A percentile compares a stretch with the other conserved stretches of the same genome.
These are phyloP conservation scores for Neofusicoccum laricinum DNA, from an alignment of 2,329 filamentous ascomycete genomes.

Conservation along the genomic window DNA sequence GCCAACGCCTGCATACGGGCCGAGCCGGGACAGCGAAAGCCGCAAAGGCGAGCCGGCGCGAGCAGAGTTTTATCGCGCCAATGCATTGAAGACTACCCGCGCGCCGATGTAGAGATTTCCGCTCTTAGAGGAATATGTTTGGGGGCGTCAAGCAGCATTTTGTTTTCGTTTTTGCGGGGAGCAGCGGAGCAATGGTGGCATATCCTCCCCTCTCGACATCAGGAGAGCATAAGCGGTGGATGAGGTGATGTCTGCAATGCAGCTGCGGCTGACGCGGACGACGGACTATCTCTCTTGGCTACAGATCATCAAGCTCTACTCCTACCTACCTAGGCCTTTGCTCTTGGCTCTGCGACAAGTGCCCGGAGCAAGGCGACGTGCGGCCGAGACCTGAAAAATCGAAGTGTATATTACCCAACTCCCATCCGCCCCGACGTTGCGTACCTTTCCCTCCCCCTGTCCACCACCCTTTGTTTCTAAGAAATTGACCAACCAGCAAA, in stretches of 20 bases:
- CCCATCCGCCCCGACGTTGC: background rate
- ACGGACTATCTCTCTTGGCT: background rate
- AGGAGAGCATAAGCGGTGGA: background rate
- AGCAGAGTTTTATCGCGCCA: background rate
- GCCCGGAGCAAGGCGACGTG: background rate
- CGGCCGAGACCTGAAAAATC: background rate
- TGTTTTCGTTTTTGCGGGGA: background rate
- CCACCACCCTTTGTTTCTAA: background rate
- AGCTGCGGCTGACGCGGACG: background rate
- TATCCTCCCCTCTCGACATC: background rate
- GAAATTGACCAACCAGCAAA: background rate
- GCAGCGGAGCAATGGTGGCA: background rate
- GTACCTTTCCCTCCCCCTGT: background rate
- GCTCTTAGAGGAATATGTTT: background rate
- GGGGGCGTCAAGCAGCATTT: background rate
- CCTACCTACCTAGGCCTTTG: background rate
- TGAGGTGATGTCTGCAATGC: conserved; percentile 4
- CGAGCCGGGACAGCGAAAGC: conserved; percentile 11
- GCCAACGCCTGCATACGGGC: background rate
- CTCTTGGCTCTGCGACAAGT: conserved; percentile 6
- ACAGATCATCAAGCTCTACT: background rate
- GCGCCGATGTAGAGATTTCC: background rate
- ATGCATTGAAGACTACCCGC: background rate
- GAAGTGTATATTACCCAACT: background rate
- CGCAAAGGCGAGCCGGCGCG: background rate